Base-by-base conservation (phyloP, 805 yeast species). In the Barnettozyma wickerhamii region DNA sequence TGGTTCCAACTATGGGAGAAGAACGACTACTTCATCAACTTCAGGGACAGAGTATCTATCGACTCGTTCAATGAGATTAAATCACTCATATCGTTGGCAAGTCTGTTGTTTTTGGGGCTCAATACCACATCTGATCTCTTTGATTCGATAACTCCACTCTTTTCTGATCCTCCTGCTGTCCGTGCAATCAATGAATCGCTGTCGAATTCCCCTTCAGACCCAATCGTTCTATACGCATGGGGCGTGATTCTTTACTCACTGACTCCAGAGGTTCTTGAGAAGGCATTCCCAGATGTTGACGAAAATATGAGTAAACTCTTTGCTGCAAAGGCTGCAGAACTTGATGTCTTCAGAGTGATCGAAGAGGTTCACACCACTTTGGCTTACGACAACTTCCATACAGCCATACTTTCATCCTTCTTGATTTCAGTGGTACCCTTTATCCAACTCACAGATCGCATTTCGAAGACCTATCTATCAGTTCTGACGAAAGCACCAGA, bases 161-260 rank as follows among this genome's bases (percentile, higher is more conserved):
- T 72, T 48, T 59, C 65, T 37, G 74, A 77, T 44, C 55, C 65
- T 2, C 42, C 48, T 0, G 46, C 63, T 4, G 67, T 77, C 43
- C 53, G 58, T 23, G 37, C 54, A n/a, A 62, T 79, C 19, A 71
- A 77, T 40, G 55, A 60, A 1, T 50, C 63, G 4, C 55, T 80
- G 14, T 40, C 62, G 5, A 53, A 60, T 9, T 52, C 71, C 1
- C 58, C 64, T 10, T 43, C 60, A 3, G 74, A 75, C 45, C 63
- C 84, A 3, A 56, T 82, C 10, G 63, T 80, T 1, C 56, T 77
- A 33, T 83, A 81, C 53, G 72, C 77, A 18, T 84, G 91, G 91
- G 74, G 85, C 23, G 73, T 81, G 12, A 58, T 79, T 10, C 55
- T 79, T 10, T 75, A 76, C 48, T 63, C 81, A 18, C 40, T 56